Evolutionary conservation across 768 basidiomycete species (phyloP).

Genomic region (Rhizopogon roseolus): DNA sequence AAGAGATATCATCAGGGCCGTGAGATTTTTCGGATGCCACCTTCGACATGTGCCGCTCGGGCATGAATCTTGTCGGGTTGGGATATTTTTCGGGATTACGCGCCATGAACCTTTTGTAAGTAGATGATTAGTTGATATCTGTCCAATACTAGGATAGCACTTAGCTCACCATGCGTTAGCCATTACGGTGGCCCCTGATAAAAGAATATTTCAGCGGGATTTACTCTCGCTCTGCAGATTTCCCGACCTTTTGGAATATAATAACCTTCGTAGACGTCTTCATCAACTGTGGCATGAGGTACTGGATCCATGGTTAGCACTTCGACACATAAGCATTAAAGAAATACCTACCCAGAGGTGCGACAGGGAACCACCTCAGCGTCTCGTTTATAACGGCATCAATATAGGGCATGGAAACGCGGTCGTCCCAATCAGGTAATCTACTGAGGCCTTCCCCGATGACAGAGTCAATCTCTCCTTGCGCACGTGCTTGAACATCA

Average conservation of each 20-base stretch:
- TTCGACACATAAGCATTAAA: too few species aligned
- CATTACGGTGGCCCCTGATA: constrained; percentile 15
- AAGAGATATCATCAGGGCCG: constrained; percentile 12
- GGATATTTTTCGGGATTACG: constrained; percentile 33
- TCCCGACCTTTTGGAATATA: constrained; percentile 37
- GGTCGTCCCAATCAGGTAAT: constrained; percentile 16
- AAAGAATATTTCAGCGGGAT: background rate
- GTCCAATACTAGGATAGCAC: background rate
- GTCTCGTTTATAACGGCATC: constrained; percentile 19
- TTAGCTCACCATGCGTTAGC: constrained; percentile 13
- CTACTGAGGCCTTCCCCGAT: constrained; percentile 13
- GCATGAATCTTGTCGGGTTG: constrained; percentile 34
- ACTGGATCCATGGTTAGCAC: constrained; percentile 8
- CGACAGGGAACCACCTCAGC: constrained; percentile 18
- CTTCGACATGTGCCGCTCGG: constrained; percentile 28
- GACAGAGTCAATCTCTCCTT: constrained; percentile 14
- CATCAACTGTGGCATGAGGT: constrained; percentile 28
- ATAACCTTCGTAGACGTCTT: constrained; percentile 40
- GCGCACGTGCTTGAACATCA: constrained; percentile 16
- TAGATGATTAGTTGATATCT: background rate
- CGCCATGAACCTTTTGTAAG: constrained; percentile 24
- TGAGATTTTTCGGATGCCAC: background rate
- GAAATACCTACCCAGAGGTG: constrained; percentile 7
- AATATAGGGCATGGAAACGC: constrained; percentile 14
- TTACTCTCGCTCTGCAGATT: background rate